Conservation (phyloP, 2,329 filamentous ascomycete species). For the Dactylella cylindrospora region DNA sequence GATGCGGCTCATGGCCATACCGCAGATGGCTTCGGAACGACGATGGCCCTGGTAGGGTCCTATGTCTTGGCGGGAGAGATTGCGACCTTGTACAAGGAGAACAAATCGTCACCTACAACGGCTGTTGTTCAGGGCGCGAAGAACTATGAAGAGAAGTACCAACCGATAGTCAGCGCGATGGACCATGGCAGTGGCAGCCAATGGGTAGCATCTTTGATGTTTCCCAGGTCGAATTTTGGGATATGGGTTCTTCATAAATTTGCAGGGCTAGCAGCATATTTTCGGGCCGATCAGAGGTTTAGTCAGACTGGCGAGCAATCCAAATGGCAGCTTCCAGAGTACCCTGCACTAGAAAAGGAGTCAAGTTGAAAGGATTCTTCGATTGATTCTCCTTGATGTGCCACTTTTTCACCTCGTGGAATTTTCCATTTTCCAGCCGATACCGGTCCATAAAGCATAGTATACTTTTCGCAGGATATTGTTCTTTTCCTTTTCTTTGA, state of each 20-base stretch:
- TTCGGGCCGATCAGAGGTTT: slow-evolving; percentile 1
- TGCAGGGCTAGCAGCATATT: not conserved
- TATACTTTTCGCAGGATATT: too few species aligned
- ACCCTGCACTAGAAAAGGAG: not conserved
- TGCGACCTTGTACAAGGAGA: slow-evolving; percentile 1
- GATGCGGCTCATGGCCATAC: slow-evolving; percentile 1
- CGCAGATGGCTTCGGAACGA: slow-evolving; percentile 2
- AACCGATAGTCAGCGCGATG: slow-evolving; percentile 2
- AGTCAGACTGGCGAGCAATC: not conserved
- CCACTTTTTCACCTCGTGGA: too few species aligned
- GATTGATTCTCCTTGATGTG: too few species aligned
- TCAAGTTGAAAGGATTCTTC: too few species aligned
- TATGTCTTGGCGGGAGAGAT: slow-evolving; percentile 10
- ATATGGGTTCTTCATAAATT: not conserved
- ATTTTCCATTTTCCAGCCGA: too few species aligned
- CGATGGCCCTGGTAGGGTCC: slow-evolving; percentile 1
- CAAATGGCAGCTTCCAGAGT: slow-evolving; percentile 11
- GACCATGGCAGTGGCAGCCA: not conserved
- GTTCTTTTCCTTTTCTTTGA: too few species aligned
- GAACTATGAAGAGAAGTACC: slow-evolving; percentile 9
- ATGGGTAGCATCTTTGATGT: not conserved
- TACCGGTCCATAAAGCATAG: too few species aligned
- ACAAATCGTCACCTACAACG: not conserved
- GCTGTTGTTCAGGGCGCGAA: slow-evolving; percentile 7
- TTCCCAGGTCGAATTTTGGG: slow-evolving; percentile 1